Base-by-base conservation (phyloP, 2,329 filamentous ascomycete genomes). In the Fusarium sublunatum region DNA sequence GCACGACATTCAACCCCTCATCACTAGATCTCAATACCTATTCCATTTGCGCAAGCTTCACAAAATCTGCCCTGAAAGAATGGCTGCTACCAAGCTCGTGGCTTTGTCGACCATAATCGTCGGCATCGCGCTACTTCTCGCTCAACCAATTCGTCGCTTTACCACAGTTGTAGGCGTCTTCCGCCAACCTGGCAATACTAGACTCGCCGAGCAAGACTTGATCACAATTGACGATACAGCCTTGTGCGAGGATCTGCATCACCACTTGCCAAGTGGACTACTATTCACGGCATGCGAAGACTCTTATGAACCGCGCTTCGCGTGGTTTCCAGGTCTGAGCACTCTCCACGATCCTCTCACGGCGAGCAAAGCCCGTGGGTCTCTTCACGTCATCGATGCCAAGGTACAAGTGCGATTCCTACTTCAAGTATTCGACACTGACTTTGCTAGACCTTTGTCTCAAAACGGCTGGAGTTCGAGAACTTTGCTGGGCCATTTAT, bases 181-280 rank as follows among this genome's bases (percentile, higher is more conserved):
- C 26, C 70, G 75, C 12, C 49, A 47, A 8, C 61, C 64, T 4
- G 47, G 36, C 6, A 71, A 64, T 11, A 74, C 69, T 0, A 13
- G 53, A 1, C n/a, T 73, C 6, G 26, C 55, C 5, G 43, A 64
- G 6, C 36, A 52, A 3, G 58, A 74, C 5, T 67, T 83, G 1
- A 64, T 78, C 6, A 58, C 68, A 9, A 83, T 88, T 9, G 71
- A 78, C 0, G 81, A 85, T 59, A 88, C 86, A 0, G 70, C 77
- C 3, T 77, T 84, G 13, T 88, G 86, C 67, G 87, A 89, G 64
- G 86, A 89, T 58, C 43, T 89, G 4, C 85, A 88, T 65, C 79
- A 85, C 52, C 81, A 88, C 58, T 68, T 69, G 2, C 70, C 78
- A 0, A 82, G 79, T 13, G 77, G 80, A 0, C 55, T 79, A 7